Conservation (phyloP, 164 flowering plant species). For the Aristolochia californica region DNA sequence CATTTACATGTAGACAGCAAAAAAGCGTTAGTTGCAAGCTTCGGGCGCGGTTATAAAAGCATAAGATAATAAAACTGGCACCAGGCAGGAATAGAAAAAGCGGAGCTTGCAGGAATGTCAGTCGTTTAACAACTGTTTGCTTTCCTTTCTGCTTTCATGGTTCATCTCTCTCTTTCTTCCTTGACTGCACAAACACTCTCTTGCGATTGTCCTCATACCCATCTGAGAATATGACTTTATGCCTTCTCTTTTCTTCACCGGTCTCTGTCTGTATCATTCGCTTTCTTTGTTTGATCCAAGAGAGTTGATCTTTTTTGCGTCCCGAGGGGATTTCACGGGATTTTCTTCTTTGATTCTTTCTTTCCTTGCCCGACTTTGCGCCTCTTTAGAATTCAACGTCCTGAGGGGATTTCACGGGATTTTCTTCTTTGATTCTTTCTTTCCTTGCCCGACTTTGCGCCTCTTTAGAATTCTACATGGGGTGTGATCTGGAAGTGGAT, state of each 20-base stretch:
- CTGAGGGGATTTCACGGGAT: too few species aligned
- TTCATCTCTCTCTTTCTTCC: background rate
- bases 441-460: background rate
- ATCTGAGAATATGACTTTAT: constrained; percentile 7
- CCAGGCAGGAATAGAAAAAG: background rate
- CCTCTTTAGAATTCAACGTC: background rate
- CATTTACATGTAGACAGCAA: constrained; percentile 5
- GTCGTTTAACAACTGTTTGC: constrained; percentile 12
- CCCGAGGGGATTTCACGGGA: background rate
- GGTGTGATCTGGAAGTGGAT: constrained; percentile 39
- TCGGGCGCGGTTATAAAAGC: constrained; percentile 3
- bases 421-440: too few species aligned
- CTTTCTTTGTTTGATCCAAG: constrained; percentile 6
- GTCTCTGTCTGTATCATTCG: background rate
- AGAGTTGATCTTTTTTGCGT: background rate
- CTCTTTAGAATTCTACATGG: constrained; percentile 5
- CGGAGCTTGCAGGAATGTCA: constrained; percentile 15
- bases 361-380: background rate
- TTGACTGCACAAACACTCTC: constrained; percentile 3
- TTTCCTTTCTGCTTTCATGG: background rate
- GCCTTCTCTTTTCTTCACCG: constrained; percentile 4
- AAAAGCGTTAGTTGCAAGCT: constrained; percentile 8
- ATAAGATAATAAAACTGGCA: background rate
- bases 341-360: too few species aligned
- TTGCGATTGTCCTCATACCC: constrained; percentile 12